These are phyloP conservation scores for Pyricularia sp. DNA, from an alignment of 2,329 filamentous ascomycete species.

Conservation along the genomic window DNA sequence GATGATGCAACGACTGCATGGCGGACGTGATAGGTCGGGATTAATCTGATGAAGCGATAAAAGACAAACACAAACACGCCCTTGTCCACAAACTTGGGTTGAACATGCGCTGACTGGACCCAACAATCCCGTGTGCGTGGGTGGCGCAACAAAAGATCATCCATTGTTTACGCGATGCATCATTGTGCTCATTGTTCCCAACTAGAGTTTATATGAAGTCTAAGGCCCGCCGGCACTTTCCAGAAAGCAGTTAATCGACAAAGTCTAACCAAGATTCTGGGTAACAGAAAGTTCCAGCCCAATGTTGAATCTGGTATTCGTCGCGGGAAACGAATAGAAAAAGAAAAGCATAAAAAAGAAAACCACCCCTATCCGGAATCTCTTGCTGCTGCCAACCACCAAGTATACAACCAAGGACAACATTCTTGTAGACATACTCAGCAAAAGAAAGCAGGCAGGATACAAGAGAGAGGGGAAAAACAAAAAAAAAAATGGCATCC, in stretches of 20 bases:
- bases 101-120: not conserved
- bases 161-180: not conserved
- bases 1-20: not conserved
- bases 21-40: not conserved
- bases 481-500: not conserved
- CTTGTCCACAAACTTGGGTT: not conserved
- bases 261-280: too few relatives aligned
- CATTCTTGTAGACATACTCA: too few relatives aligned
- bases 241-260: not conserved
- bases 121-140: not conserved
- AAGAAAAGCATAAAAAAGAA: not conserved
- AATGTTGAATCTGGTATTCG: not conserved
- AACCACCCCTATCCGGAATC: not conserved
- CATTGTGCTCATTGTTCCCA: not conserved
- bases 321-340: not conserved
- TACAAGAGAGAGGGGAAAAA: too few relatives aligned
- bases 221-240: not conserved
- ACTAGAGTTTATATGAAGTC: not conserved
- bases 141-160: not conserved
- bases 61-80: not conserved
- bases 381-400: not conserved
- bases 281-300: not conserved
- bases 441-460: too few relatives aligned
- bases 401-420: not conserved
- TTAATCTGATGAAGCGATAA: not conserved